phyloP scores from a whole-genome alignment of 768 basidiomycete species.

The Lactifluus piperatus region DNA sequence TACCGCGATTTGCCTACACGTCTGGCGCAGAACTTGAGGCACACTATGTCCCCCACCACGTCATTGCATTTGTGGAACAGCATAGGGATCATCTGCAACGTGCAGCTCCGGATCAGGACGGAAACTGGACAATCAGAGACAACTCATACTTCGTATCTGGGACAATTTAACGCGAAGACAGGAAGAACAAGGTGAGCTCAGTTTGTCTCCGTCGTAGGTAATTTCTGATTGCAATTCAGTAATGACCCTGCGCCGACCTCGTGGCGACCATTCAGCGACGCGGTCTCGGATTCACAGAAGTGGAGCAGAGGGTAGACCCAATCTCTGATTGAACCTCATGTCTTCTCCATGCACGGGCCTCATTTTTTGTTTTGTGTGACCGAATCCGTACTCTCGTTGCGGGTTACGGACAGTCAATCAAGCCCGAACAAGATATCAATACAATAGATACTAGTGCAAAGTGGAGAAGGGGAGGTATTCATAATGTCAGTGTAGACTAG shows the following conservation, averaged over 20 bases:
- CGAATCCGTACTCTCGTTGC: no score
- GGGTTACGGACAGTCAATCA: neutral
- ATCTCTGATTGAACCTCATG: no score
- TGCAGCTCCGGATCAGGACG: conserved; percentile 9
- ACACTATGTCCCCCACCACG: conserved; percentile 1
- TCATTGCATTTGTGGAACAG: conserved; percentile 12
- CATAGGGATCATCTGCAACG: conserved; percentile 11
- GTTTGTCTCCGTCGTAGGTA: neutral
- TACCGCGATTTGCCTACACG: conserved; percentile 15
- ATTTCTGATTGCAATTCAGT: neutral
- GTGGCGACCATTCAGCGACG: no score
- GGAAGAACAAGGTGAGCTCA: neutral
- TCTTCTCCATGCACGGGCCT: no score
- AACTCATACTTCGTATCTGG: neutral
- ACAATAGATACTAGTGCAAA: neutral
- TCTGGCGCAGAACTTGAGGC: conserved; percentile 13
- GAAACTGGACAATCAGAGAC: neutral
- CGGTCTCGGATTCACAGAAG: no score
- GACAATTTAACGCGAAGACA: neutral
- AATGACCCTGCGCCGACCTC: neutral
- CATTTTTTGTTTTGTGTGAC: neutral
- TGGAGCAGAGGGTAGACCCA: no score
- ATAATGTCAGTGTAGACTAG: neutral
- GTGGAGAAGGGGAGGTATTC: neutral
- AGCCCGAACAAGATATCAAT: neutral